Evolutionary conservation across 208 protist species (phyloP).

Genomic region (Angomonas ambiguus): DNA sequence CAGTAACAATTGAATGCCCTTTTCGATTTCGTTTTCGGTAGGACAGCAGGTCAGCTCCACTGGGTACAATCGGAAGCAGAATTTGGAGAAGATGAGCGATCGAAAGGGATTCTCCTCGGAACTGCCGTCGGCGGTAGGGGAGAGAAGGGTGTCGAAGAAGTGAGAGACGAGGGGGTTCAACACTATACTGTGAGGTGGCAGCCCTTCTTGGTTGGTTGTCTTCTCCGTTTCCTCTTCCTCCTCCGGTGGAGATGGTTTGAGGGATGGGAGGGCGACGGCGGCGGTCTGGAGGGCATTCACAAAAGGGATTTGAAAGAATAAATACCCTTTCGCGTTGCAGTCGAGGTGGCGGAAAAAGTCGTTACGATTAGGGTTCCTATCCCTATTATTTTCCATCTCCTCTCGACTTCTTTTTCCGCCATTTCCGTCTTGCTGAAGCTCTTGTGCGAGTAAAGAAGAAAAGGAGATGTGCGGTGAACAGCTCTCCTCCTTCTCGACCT

Average conservation of each 20-base stretch:
- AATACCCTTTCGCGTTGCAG: slow-evolving; percentile 61
- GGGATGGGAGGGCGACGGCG: neutral
- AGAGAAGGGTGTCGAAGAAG: slow-evolving; percentile 67
- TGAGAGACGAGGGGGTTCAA: slow-evolving; percentile 71
- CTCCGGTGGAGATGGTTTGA: neutral
- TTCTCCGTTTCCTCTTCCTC: neutral
- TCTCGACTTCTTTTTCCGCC: neutral
- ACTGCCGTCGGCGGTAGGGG: neutral
- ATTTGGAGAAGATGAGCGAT: neutral
- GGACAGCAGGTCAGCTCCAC: slow-evolving; percentile 83
- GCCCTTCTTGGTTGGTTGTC: slow-evolving; percentile 3
- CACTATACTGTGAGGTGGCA: slow-evolving; percentile 53
- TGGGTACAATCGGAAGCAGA: slow-evolving; percentile 72
- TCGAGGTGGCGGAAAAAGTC: slow-evolving; percentile 53
- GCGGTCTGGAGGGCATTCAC: slow-evolving; percentile 24
- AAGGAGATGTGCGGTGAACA: neutral
- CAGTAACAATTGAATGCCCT: slow-evolving; percentile 43
- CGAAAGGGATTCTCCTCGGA: neutral
- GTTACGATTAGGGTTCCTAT: slow-evolving; percentile 8
- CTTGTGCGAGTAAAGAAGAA: neutral
- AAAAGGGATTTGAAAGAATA: slow-evolving; percentile 51
- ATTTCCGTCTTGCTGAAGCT: neutral
- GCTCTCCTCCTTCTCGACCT: slow-evolving; percentile 6
- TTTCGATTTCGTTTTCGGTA: slow-evolving; percentile 66
- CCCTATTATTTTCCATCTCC: slow-evolving; percentile 3